Base-by-base conservation (phyloP, 1,139 yeast genomes). In the Debaryomyces nepalensis region DNA sequence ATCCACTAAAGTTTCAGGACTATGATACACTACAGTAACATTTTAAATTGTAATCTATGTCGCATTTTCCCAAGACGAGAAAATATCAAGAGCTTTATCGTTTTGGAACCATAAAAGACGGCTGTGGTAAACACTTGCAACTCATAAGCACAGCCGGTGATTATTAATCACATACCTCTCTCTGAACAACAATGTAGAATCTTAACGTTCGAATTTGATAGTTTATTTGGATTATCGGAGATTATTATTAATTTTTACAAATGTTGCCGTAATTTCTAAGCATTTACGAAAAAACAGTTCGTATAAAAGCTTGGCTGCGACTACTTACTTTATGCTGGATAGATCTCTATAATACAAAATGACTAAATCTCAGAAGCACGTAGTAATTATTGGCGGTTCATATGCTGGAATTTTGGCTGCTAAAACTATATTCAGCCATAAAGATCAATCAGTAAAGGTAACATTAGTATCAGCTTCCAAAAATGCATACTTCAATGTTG, bases 371-470 rank as follows among this genome's bases (percentile, higher is more conserved):
- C 16, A 14, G n/a, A 50, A 48, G 27, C 35, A 47, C 29, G 48
- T 66, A 15, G 61, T 66, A 3, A 60, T 69, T n/a, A 50, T 69
- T 15, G 74, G 74, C 7, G 71, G 66, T 2, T 68, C 71, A 2
- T 67, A 51, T 43, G 70, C 68, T 4, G 74, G 62, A 3, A 46
- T 58, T 10, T 29, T 38, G 5, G 68, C 70, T 4, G 59, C 62
- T 6, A 58, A 57, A 22, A 44, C 50, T 1, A 37, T 59, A 5
- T 44, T 53, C 14, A 45, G 36, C 15, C 15, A 15, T 5, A 18
- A 16, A 15, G 37, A 42, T 14, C 8, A 20, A 3, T 19, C 26
- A 14, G 14, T 33, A 8, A 24, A 45, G 8, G 26, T 58, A 5
- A 44, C 43, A 3, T 11, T 50, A 12, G 40, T 50, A 21, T 47